A percentile compares a stretch with the other conserved stretches of the same genome.
Conservation (phyloP, 805 yeast species). For the Saturnispora kantuleensis region DNA sequence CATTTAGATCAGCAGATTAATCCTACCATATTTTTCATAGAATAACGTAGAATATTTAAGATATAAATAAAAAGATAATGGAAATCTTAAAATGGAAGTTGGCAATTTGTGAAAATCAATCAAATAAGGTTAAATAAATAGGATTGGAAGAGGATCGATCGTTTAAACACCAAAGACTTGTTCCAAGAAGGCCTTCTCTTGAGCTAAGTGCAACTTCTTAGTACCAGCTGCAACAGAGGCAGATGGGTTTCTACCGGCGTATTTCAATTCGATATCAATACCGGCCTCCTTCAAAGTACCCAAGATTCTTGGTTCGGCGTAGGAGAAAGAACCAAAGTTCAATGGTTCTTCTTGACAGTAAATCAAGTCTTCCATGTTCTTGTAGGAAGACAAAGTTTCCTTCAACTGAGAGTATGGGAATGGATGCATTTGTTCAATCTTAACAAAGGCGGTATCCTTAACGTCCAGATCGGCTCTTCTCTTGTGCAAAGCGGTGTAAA, state of each 20-base stretch:
- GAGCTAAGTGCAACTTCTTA: slow-evolving; percentile 76
- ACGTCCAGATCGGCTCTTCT: slow-evolving; percentile 69
- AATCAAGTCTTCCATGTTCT: slow-evolving; percentile 76
- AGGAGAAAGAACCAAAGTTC: slow-evolving; percentile 89
- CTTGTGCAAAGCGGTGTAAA: slow-evolving; percentile 84
- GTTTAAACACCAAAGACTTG: slow-evolving; percentile 46
- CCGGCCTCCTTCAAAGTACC: slow-evolving; percentile 72
- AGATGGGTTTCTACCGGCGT: slow-evolving; percentile 96
- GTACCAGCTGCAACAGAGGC: slow-evolving; percentile 98
- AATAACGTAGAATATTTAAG: neutral
- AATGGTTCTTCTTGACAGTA: slow-evolving; percentile 99
- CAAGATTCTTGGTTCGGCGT: slow-evolving; percentile 70
- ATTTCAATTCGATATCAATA: slow-evolving; percentile 51
- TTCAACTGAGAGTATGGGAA: slow-evolving; percentile 95
- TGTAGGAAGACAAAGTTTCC: slow-evolving; percentile 72
- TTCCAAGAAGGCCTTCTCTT: slow-evolving; percentile 78
- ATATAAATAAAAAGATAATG: neutral
- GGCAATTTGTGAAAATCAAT: neutral
- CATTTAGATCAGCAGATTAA: no score
- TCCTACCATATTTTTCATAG: no score
- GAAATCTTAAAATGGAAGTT: neutral
- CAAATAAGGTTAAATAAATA: slow-evolving; percentile 1
- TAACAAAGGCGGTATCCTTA: slow-evolving; percentile 79
- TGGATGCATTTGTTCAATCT: slow-evolving; percentile 93
- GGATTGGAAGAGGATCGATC: neutral